Evolutionary conservation across 1,284 basidiomycete genomes (phyloP).

Genomic region (Cryptococcus floricola): DNA sequence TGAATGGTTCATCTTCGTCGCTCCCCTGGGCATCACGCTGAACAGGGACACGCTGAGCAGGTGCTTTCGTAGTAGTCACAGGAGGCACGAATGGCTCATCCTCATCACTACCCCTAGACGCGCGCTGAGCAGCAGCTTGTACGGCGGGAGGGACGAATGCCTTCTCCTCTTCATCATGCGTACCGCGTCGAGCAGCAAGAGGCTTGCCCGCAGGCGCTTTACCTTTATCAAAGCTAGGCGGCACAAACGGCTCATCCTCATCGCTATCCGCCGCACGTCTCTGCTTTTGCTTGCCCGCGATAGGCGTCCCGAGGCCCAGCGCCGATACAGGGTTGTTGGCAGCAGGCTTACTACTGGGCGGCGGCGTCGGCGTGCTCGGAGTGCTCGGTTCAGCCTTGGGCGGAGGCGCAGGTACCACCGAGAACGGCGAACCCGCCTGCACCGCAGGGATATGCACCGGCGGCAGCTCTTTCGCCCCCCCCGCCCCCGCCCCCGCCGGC

Average conservation of each 20-base stretch:
- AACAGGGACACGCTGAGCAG: not conserved
- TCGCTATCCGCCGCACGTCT: constrained; percentile 5
- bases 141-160: not conserved
- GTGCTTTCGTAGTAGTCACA: not conserved
- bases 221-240: not conserved
- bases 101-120: not conserved
- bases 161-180: too few species aligned
- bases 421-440: not conserved
- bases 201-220: not conserved
- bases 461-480: not conserved
- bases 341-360: constrained; percentile 38
- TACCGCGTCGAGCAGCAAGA: not conserved
- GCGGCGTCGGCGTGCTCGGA: not conserved
- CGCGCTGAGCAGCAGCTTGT: not conserved
- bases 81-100: not conserved
- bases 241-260: constrained; percentile 5
- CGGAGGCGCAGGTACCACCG: not conserved
- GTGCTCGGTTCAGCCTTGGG: not conserved
- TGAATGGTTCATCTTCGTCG: too few species aligned
- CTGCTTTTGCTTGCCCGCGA: constrained; percentile 2
- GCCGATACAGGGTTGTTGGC: constrained; percentile 42
- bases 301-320: constrained; percentile 8
- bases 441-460: constrained; percentile 9
- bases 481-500: too few species aligned
- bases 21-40: not conserved